A percentile compares a stretch with the other conserved stretches of the same genome.
Evolutionary conservation across 1,284 basidiomycete species (phyloP).

Genomic region (Peniophora sp.): DNA sequence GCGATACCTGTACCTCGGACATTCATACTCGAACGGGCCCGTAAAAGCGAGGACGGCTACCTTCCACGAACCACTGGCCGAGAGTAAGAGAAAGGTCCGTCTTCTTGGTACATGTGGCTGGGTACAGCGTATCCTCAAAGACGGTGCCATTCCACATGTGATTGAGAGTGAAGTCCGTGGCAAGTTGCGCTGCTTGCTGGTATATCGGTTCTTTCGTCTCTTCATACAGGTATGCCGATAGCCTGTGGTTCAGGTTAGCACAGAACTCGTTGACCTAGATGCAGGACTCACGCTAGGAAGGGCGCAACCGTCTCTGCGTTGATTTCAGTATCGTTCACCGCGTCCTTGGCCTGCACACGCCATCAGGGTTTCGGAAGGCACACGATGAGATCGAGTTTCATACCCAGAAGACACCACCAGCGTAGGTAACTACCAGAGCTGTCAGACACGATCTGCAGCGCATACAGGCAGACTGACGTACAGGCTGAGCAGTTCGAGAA

Average conservation of each 20-base stretch:
- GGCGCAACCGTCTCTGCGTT: not conserved
- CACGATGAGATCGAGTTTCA: too few relatives aligned
- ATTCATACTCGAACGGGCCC: too few relatives aligned
- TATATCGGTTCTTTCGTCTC: not conserved
- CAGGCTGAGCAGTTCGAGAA: not conserved
- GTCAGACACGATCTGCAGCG: not conserved
- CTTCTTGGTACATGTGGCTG: not conserved
- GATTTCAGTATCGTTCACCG: not conserved
- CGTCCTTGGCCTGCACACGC: not conserved
- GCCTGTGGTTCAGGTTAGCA: not conserved
- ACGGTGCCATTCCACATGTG: not conserved
- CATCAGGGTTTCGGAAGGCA: too few relatives aligned
- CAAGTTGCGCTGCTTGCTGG: not conserved
- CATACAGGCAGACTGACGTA: not conserved
- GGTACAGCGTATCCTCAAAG: not conserved
- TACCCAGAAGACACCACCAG: not conserved
- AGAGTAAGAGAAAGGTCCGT: not conserved
- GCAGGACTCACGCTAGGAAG: not conserved
- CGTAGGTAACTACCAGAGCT: not conserved
- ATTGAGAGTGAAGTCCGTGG: not conserved
- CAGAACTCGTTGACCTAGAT: not conserved
- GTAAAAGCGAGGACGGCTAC: too few relatives aligned
- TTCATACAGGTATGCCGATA: not conserved
- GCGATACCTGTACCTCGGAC: not conserved
- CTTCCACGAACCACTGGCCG: too few relatives aligned